These are phyloP conservation scores for Saraca asoca DNA, from an alignment of 331 rosid species.

Conservation along the genomic window DNA sequence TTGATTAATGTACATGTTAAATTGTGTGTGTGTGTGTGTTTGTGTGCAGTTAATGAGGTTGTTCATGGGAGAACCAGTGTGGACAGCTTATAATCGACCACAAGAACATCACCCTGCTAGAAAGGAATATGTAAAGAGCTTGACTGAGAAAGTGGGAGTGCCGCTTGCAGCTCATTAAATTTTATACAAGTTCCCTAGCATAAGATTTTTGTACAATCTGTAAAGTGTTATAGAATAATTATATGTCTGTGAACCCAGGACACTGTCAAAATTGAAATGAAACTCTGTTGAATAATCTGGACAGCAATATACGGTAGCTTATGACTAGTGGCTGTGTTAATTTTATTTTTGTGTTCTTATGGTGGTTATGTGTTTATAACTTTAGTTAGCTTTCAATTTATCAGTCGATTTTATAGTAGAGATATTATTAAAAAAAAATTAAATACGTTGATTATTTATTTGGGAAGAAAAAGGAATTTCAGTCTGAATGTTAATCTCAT, in stretches of 20 bases:
- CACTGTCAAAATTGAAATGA: too few relatives aligned
- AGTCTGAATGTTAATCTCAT: too few relatives aligned
- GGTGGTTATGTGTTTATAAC: too few relatives aligned
- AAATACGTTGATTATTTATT: too few relatives aligned
- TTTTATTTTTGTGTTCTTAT: too few relatives aligned
- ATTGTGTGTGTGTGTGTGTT: not conserved
- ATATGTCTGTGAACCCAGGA: not conserved
- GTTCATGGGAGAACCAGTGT: slow-evolving; percentile 85
- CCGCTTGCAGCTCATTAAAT: slow-evolving; percentile 46
- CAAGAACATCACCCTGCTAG: slow-evolving; percentile 89
- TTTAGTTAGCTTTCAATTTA: too few relatives aligned
- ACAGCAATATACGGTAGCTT: too few relatives aligned
- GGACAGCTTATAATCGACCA: slow-evolving; percentile 87
- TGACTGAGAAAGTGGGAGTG: slow-evolving; percentile 47
- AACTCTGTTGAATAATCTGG: too few relatives aligned
- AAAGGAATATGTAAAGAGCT: slow-evolving; percentile 63
- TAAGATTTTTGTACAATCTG: not conserved
- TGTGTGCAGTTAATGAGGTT: slow-evolving; percentile 74
- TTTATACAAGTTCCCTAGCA: not conserved
- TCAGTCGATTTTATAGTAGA: too few relatives aligned
- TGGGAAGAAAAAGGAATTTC: too few relatives aligned
- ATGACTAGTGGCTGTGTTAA: too few relatives aligned
- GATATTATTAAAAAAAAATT: too few relatives aligned
- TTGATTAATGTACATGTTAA: not conserved
- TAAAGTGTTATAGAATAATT: not conserved